Evolutionary conservation across 129 eudicot species (phyloP).

Genomic region (Artemisia tridentata): DNA sequence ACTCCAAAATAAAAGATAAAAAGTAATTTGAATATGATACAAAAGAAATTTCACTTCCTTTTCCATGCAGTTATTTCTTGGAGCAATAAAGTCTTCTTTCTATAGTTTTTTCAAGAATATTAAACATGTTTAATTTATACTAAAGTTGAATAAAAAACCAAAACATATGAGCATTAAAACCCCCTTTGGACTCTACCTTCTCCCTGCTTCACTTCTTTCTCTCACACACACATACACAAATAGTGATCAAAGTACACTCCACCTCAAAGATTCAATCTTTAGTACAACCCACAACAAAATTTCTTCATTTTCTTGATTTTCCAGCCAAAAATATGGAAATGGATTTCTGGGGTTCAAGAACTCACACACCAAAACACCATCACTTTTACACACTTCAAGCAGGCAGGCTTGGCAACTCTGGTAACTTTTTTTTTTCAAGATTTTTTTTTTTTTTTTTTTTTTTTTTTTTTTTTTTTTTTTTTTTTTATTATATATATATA

Average conservation of each 20-base stretch:
- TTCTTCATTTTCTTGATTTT: slow-evolving; percentile 22
- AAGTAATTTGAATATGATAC: too few relatives aligned
- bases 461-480: neutral
- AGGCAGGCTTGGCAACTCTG: slow-evolving; percentile 39
- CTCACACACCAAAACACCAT: slow-evolving; percentile 48
- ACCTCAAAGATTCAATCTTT: slow-evolving; percentile 32
- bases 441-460: neutral
- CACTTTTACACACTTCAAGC: slow-evolving; percentile 39
- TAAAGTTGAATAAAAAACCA: neutral
- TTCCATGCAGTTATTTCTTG: too few relatives aligned
- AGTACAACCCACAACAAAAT: neutral
- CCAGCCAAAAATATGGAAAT: slow-evolving; percentile 38
- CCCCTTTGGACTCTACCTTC: slow-evolving; percentile 29
- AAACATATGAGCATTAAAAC: slow-evolving; percentile 22
- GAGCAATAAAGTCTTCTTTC: neutral
- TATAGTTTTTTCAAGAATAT: neutral
- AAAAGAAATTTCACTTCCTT: neutral
- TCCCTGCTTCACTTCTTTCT: slow-evolving; percentile 22
- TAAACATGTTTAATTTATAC: slow-evolving; percentile 4
- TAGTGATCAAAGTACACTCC: slow-evolving; percentile 29
- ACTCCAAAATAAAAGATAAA: too few relatives aligned
- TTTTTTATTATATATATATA: neutral
- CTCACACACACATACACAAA: slow-evolving; percentile 28
- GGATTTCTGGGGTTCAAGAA: slow-evolving; percentile 67
- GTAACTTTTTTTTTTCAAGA: slow-evolving; percentile 29